phyloP scores from a whole-genome alignment of 2,329 filamentous ascomycete species.

The Ustulina deusta region DNA sequence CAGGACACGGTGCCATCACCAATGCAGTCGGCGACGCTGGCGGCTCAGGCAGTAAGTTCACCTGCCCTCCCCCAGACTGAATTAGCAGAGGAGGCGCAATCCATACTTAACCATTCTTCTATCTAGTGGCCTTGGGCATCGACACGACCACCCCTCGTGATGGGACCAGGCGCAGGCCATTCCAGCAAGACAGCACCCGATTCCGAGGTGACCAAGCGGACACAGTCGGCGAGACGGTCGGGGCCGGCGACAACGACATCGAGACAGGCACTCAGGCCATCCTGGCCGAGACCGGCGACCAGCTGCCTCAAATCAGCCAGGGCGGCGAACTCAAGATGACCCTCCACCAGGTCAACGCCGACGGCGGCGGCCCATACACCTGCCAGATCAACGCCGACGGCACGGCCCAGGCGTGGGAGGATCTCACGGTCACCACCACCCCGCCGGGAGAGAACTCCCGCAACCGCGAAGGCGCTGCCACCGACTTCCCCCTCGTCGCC shows the following conservation, averaged over 20 bases:
- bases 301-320: constrained; percentile 68
- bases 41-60: constrained; percentile 61
- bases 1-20: constrained; percentile 72
- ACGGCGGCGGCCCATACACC: constrained; percentile 74
- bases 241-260: constrained; percentile 66
- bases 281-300: constrained; percentile 66
- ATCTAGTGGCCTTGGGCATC: constrained; percentile 59
- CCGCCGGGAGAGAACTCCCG: constrained; percentile 64
- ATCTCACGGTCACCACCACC: constrained; percentile 67
- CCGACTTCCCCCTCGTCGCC: constrained; percentile 66
- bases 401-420: constrained; percentile 64
- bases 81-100: neutral
- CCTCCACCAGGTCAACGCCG: constrained; percentile 74
- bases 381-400: constrained; percentile 74
- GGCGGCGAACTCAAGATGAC: constrained; percentile 72
- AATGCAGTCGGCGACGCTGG: constrained; percentile 68
- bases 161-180: constrained; percentile 69
- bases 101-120: constrained; percentile 4
- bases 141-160: constrained; percentile 70
- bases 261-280: constrained; percentile 68
- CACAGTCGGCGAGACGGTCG: constrained; percentile 69
- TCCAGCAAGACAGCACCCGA: constrained; percentile 73
- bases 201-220: constrained; percentile 67
- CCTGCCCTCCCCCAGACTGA: neutral
- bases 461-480: constrained; percentile 56